Conservation (phyloP, 176 grass and related monocot genomes). For the Zoysia pacifica region DNA sequence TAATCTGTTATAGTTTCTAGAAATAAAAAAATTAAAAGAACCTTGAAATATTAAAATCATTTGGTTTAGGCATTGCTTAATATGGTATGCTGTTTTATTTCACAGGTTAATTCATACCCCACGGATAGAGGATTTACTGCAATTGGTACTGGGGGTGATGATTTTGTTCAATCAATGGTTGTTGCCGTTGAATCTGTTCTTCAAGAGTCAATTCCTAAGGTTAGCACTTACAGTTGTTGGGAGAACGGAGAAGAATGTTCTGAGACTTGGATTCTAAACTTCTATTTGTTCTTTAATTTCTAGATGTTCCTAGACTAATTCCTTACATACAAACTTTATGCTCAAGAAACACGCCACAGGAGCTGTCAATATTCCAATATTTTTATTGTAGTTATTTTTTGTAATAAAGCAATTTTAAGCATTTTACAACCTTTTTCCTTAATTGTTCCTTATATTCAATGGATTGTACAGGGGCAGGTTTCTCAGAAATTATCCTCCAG, state of each 20-base stretch:
- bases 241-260: background rate
- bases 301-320: slow-evolving; percentile 1
- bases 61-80: slow-evolving; percentile 9
- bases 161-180: slow-evolving; percentile 98
- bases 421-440: background rate
- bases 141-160: slow-evolving; percentile 91
- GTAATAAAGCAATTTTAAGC: background rate
- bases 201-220: slow-evolving; percentile 83
- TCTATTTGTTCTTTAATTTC: background rate
- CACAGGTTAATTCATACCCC: slow-evolving; percentile 93
- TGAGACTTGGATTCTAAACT: background rate
- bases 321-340: background rate
- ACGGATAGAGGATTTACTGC: slow-evolving; percentile 90
- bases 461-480: slow-evolving; percentile 68
- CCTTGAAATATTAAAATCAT: background rate
- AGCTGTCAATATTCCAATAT: background rate
- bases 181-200: slow-evolving; percentile 95
- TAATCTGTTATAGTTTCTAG: background rate
- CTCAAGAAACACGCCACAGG: background rate
- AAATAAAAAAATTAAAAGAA: background rate
- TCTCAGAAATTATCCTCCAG: slow-evolving; percentile 76
- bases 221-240: slow-evolving; percentile 33
- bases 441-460: slow-evolving; percentile 1
- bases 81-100: slow-evolving; percentile 2
- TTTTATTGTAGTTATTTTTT: background rate